phyloP scores from a whole-genome alignment of 345 rosid species.

The Rubroshorea leprosula region DNA sequence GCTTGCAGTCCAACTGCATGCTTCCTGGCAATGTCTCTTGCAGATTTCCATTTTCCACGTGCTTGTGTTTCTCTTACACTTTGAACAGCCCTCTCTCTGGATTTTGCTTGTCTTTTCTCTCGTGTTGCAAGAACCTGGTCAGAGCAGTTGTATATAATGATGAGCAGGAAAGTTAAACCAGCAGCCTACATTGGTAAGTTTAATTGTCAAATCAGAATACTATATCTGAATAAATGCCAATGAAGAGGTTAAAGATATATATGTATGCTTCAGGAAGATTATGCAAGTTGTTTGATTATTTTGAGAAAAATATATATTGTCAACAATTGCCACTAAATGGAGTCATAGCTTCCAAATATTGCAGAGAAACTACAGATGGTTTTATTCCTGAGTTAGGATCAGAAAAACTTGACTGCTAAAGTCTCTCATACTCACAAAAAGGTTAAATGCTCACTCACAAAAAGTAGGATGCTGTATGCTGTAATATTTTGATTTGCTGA shows the following conservation, averaged over 20 bases:
- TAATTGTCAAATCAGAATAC: constrained; percentile 17
- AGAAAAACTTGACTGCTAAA: too few species aligned
- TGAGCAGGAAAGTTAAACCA: constrained; percentile 62
- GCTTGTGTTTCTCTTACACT: constrained; percentile 78
- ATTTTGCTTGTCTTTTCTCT: constrained; percentile 76
- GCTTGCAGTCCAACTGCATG: constrained; percentile 62
- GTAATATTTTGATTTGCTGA: constrained; percentile 87
- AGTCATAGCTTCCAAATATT: not conserved
- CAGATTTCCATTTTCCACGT: constrained; percentile 83
- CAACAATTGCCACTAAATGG: not conserved
- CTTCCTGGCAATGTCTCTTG: constrained; percentile 82
- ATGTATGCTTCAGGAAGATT: not conserved
- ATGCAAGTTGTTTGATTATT: not conserved
- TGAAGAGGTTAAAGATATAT: not conserved
- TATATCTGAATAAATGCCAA: constrained; percentile 9
- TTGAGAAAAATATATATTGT: not conserved
- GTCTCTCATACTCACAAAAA: not conserved
- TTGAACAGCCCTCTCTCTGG: constrained; percentile 86
- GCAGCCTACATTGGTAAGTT: constrained; percentile 50
- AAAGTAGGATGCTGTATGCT: constrained; percentile 81
- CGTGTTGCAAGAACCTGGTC: constrained; percentile 92
- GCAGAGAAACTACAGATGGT: not conserved
- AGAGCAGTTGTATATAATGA: constrained; percentile 84
- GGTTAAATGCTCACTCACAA: constrained; percentile 54
- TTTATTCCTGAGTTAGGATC: too few species aligned